Conservation (phyloP, 139 green algal genomes). For the Asterochloris sp. region DNA sequence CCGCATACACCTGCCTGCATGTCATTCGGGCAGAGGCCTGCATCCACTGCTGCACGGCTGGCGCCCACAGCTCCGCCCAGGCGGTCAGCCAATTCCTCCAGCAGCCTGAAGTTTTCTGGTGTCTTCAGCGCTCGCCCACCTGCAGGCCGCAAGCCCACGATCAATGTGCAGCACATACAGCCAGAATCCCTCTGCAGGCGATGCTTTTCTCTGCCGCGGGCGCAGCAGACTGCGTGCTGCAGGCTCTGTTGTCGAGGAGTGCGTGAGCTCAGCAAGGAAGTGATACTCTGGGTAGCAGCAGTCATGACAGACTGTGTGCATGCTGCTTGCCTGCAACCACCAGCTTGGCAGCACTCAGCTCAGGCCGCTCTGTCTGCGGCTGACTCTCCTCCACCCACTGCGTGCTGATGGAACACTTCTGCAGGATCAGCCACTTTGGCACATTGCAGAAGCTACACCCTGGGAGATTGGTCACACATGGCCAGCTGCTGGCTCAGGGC, state of each 20-base stretch:
- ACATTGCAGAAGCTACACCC: not conserved
- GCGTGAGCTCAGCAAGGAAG: no score
- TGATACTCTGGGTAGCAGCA: not conserved
- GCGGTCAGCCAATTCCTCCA: slow-evolving; percentile 81
- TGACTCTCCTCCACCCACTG: slow-evolving; percentile 62
- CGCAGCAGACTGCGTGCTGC: not conserved
- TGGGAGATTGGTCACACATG: not conserved
- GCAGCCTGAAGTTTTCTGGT: slow-evolving; percentile 74
- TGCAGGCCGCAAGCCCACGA: slow-evolving; percentile 9
- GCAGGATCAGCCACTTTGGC: not conserved
- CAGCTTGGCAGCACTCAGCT: slow-evolving; percentile 68
- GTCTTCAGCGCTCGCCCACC: slow-evolving; percentile 85
- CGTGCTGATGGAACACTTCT: slow-evolving; percentile 4
- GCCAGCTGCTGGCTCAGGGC: not conserved
- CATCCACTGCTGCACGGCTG: slow-evolving; percentile 87
- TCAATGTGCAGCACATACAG: not conserved
- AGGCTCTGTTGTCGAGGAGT: not conserved
- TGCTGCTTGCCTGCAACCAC: slow-evolving; percentile 51
- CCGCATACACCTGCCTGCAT: slow-evolving; percentile 53
- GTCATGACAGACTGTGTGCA: not conserved
- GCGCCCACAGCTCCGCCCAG: slow-evolving; percentile 87
- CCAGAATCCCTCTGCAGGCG: not conserved
- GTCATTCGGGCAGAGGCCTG: slow-evolving; percentile 85
- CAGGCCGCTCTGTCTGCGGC: slow-evolving; percentile 54
- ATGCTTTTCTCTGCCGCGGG: not conserved